phyloP scores from a whole-genome alignment of 2,329 filamentous ascomycete species.

The Neonectria sp. region DNA sequence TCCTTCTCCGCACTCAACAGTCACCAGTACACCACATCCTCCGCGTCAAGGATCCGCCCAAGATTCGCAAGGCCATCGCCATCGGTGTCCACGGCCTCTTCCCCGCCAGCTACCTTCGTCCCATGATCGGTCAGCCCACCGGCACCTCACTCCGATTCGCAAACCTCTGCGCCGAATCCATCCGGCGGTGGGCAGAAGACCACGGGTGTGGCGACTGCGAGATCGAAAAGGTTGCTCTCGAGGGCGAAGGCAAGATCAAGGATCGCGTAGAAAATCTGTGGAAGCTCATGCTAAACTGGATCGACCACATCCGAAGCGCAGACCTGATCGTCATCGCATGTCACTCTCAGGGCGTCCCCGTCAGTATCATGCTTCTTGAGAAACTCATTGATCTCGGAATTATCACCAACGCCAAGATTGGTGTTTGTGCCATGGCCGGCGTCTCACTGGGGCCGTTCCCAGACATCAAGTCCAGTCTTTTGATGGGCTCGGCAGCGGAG shows the following conservation, averaged over 20 bases:
- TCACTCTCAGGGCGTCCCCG: constrained; percentile 96
- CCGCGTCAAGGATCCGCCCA: constrained; percentile 76
- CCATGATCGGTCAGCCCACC: constrained; percentile 93
- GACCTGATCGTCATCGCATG: constrained; percentile 95
- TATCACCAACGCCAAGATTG: constrained; percentile 82
- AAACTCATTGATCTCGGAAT: constrained; percentile 94
- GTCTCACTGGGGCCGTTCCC: constrained; percentile 94
- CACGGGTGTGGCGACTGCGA: constrained; percentile 82
- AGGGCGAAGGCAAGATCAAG: constrained; percentile 92
- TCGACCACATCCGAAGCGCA: constrained; percentile 88
- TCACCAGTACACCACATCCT: constrained; percentile 79
- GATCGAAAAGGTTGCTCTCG: constrained; percentile 93
- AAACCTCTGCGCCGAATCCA: constrained; percentile 86
- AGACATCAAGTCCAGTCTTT: constrained; percentile 90
- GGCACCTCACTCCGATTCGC: constrained; percentile 96
- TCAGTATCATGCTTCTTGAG: constrained; percentile 91
- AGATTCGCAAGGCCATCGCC: constrained; percentile 87
- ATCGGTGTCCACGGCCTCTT: constrained; percentile 97
- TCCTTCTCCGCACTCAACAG: constrained; percentile 71
- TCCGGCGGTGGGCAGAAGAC: constrained; percentile 84
- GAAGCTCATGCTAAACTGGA: constrained; percentile 95
- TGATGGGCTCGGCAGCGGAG: constrained; percentile 93
- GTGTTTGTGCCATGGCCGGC: constrained; percentile 91
- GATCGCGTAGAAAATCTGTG: constrained; percentile 94
- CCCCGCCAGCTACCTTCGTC: constrained; percentile 87